Evolutionary conservation across 1,284 basidiomycete genomes (phyloP), one percentile per base, ranked within the genome.

Genomic region (Ganoderma boninense): DNA sequence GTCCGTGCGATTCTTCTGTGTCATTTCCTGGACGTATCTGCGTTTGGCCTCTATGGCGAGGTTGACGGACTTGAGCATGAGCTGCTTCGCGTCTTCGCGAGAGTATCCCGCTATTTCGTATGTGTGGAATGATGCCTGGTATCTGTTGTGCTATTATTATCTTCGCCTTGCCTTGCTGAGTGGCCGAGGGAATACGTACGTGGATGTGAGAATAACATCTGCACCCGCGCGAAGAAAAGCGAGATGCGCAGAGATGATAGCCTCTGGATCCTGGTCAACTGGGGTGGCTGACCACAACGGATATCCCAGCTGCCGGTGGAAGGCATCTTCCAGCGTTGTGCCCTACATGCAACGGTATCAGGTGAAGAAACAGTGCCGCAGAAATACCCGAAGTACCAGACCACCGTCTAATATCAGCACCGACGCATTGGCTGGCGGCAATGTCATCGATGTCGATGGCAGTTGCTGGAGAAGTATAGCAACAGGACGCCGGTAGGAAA

Each of bases 251-350:
- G 84, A 78, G 16, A 89, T 73, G 54, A 95, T 84, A 0, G 82
- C 79, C 7, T 85, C 83, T 0, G 90, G 88, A 56, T 89, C 83
- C 35, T 87, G 83, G 20, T 83, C 79, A 23, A 90, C 79, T 4
- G 89, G 85, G 67, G 87, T 86, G 0, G 89, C 87, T 14, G 92
- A 94, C 93, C 93, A 95, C 46, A 95, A 80, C 1, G 89, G 84
- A 0, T 86, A 84, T 0, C 88, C 85, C 54, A 91, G 87, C 75
- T 89, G 83, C 52, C 84, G 72, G 61, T 84, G 79, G 70, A 89
- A 86, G 11, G 86, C 77, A 49, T 87, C 85, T 78, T 94, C 91
- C 20, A 94, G 84, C 0, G 88, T 90, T 5, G 91, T 91, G 46
- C 93, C 90, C 92, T 93, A 64, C 20, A 35, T 3, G 35, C 0